These are phyloP conservation scores for Coemansia biformis DNA, from an alignment of 192 early-diverging fungal species.

Conservation along the genomic window DNA sequence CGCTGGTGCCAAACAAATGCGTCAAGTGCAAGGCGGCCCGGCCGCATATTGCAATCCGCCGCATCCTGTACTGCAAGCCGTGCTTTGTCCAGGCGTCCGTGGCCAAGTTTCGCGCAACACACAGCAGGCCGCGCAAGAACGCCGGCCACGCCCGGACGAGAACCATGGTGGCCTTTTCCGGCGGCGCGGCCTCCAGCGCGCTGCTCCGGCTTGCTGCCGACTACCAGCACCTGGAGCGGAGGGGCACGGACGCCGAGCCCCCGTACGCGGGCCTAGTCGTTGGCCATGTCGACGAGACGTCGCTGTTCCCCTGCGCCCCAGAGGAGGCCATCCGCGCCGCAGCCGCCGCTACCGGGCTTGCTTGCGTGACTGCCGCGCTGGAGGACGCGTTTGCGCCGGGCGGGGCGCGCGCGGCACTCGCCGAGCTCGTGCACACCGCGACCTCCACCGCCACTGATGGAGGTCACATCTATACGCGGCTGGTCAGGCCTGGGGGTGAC, in stretches of 20 bases:
- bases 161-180: conserved; percentile 78
- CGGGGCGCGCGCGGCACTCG: conserved; percentile 8
- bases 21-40: conserved; percentile 72
- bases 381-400: conserved; percentile 59
- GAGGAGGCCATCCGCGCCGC: conserved; percentile 41
- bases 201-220: conserved; percentile 61
- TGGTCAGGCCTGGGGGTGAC: conserved; percentile 3
- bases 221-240: conserved; percentile 51
- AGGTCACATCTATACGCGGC: conserved; percentile 18
- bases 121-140: conserved; percentile 52
- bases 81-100: conserved; percentile 68
- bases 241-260: conserved; percentile 55
- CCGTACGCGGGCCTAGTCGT: conserved; percentile 59
- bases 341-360: conserved; percentile 32
- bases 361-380: conserved; percentile 50
- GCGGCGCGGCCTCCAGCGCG: conserved; percentile 74
- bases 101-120: conserved; percentile 63
- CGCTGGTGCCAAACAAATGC: conserved; percentile 43
- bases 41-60: conserved; percentile 63
- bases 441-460: conserved; percentile 1
- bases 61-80: conserved; percentile 73
- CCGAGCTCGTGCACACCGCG: conserved; percentile 12
- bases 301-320: conserved; percentile 46
- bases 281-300: conserved; percentile 75
- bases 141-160: conserved; percentile 43